Conservation (phyloP, 371 early-diverging fungal genomes). For the Lichtheimia corymbifera region DNA sequence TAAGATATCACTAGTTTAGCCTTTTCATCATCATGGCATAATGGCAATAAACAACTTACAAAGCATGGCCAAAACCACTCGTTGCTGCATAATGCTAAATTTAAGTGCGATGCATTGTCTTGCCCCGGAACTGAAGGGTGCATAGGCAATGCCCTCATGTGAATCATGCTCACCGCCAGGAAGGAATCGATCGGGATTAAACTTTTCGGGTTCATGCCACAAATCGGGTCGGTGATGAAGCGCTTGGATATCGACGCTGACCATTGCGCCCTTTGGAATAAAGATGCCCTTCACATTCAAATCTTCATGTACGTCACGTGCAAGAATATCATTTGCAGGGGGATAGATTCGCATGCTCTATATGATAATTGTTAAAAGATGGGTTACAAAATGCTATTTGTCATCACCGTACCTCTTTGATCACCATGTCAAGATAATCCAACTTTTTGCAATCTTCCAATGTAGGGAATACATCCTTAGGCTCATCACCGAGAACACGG, state of each 20-base stretch:
- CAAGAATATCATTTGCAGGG: slow-evolving; percentile 7
- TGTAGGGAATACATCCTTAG: slow-evolving; percentile 25
- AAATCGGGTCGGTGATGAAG: slow-evolving; percentile 17
- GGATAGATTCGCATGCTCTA: slow-evolving; percentile 28
- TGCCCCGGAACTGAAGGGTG: slow-evolving; percentile 36
- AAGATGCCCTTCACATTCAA: slow-evolving; percentile 11
- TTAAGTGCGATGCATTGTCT: slow-evolving; percentile 3
- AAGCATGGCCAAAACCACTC: slow-evolving; percentile 13
- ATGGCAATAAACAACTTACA: slow-evolving; percentile 3
- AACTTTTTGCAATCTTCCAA: slow-evolving; percentile 20
- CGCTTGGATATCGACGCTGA: slow-evolving; percentile 21
- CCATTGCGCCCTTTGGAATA: slow-evolving; percentile 18
- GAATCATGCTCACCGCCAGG: slow-evolving; percentile 16
- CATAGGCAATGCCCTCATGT: slow-evolving; percentile 29
- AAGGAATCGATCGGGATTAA: slow-evolving; percentile 28
- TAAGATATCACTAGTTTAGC: slow-evolving; percentile 8
- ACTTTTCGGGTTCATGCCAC: slow-evolving; percentile 25
- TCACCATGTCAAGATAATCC: slow-evolving; percentile 22
- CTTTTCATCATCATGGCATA: slow-evolving; percentile 3
- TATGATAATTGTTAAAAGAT: slow-evolving; percentile 3
- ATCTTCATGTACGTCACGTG: slow-evolving; percentile 16
- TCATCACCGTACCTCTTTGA: slow-evolving; percentile 19
- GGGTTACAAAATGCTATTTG: not conserved
- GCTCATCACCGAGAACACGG: slow-evolving; percentile 18
- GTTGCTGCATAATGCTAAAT: slow-evolving; percentile 12